A percentile compares a stretch with the other conserved stretches of the same genome.
Evolutionary conservation across 306 rosid species (phyloP).

Genomic region (Gastrolobium villosum): DNA sequence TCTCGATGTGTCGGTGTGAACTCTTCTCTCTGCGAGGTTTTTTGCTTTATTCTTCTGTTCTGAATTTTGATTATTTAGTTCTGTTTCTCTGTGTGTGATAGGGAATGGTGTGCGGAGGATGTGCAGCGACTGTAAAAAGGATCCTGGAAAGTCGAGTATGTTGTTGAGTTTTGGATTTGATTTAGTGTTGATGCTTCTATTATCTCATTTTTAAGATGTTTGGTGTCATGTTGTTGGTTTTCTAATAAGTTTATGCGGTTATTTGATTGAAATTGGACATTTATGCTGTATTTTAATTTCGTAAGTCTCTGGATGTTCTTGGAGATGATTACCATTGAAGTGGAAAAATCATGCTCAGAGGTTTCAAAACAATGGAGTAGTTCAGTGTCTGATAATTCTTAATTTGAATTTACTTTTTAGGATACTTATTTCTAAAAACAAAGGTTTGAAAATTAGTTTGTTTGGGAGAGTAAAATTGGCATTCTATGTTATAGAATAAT

Average conservation of each 20-base stretch:
- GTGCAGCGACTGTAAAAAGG: conserved; percentile 91
- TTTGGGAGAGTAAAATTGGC: conserved; percentile 3
- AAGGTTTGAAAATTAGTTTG: neutral
- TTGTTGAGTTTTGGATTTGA: conserved; percentile 35
- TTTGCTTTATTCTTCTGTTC: neutral
- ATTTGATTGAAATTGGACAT: conserved; percentile 10
- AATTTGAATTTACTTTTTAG: neutral
- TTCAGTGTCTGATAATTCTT: conserved; percentile 3
- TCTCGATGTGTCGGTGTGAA: conserved; percentile 88
- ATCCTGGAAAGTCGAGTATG: conserved; percentile 88
- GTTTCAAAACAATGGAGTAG: conserved; percentile 29
- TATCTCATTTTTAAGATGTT: conserved; percentile 31
- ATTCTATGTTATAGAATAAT: too few relatives aligned
- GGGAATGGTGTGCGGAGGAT: conserved; percentile 90
- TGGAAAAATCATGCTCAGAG: neutral
- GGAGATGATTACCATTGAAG: conserved; percentile 6
- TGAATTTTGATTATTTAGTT: neutral
- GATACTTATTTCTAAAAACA: neutral
- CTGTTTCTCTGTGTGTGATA: conserved; percentile 31
- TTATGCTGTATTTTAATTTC: neutral
- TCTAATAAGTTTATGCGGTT: conserved; percentile 15
- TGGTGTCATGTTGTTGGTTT: conserved; percentile 21
- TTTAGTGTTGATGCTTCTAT: conserved; percentile 31
- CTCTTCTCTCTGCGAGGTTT: neutral
- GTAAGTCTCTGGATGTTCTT: conserved; percentile 15